Evolutionary conservation across 352 stramenopile species (phyloP).

Genomic region (Phytophthora fragariaefolia): DNA sequence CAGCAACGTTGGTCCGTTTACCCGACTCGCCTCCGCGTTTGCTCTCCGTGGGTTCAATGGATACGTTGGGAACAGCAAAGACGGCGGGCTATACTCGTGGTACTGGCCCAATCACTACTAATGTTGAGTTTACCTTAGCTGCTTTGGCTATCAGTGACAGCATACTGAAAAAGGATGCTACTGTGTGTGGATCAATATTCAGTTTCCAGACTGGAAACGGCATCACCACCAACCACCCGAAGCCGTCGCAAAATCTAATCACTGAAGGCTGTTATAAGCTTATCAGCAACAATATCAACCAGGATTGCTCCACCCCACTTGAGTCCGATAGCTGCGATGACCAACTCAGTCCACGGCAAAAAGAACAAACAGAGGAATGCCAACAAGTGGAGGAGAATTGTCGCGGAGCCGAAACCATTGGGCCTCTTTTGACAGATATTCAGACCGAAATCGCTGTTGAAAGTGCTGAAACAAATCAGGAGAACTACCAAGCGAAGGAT

Average conservation of each 20-base stretch:
- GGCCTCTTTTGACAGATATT: conserved; percentile 19
- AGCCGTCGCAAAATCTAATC: background rate
- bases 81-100: background rate
- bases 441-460: background rate
- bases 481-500: background rate
- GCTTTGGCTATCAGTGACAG: background rate
- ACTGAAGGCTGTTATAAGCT: background rate
- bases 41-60: background rate
- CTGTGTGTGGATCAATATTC: background rate
- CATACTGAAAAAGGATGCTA: background rate
- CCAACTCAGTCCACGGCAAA: too few relatives aligned
- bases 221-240: background rate
- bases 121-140: background rate
- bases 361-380: background rate
- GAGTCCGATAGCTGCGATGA: background rate
- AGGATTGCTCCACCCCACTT: background rate
- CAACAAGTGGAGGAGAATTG: background rate
- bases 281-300: background rate
- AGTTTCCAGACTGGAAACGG: background rate
- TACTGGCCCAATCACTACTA: background rate
- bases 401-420: background rate
- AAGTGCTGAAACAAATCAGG: background rate
- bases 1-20: conserved; percentile 57
- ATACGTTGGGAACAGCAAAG: background rate
- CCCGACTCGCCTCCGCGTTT: conserved; percentile 58